Percentiles rank a stretch among this genome's conserved stretches.
These are phyloP conservation scores for Castanea sativa DNA, from an alignment of 306 rosid genomes.

Conservation along the genomic window DNA sequence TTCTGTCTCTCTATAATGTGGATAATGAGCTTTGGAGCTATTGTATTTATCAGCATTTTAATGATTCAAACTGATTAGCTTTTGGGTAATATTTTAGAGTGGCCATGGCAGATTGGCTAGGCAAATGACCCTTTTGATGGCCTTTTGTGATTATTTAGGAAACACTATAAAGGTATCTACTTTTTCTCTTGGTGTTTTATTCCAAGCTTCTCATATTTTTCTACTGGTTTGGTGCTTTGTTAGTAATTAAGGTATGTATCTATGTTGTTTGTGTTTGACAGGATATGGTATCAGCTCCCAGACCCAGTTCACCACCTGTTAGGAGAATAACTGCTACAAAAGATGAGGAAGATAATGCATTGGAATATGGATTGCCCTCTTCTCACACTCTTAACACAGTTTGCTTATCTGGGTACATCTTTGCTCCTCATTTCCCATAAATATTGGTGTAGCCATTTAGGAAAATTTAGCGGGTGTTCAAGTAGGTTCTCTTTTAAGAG, in stretches of 20 bases:
- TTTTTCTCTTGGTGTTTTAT: slow-evolving; percentile 3
- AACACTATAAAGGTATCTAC: slow-evolving; percentile 71
- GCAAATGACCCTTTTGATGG: slow-evolving; percentile 94
- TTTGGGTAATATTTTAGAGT: slow-evolving; percentile 52
- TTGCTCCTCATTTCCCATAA: slow-evolving; percentile 20
- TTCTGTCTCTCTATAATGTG: not conserved
- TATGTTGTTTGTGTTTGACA: slow-evolving; percentile 26
- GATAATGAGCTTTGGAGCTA: not conserved
- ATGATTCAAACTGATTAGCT: slow-evolving; percentile 3
- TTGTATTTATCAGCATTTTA: not conserved
- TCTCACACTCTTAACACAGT: slow-evolving; percentile 95
- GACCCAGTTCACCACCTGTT: slow-evolving; percentile 90
- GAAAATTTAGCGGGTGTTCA: slow-evolving; percentile 1
- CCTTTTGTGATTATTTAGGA: slow-evolving; percentile 85
- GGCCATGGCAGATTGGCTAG: slow-evolving; percentile 97
- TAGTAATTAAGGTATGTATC: not conserved
- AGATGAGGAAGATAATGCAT: slow-evolving; percentile 90
- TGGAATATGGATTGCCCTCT: slow-evolving; percentile 97
- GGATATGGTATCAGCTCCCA: slow-evolving; percentile 94
- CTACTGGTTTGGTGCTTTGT: not conserved
- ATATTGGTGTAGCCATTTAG: not conserved
- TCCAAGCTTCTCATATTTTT: not conserved
- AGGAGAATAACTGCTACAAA: slow-evolving; percentile 83
- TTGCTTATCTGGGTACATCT: slow-evolving; percentile 85
- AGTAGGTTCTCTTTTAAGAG: not conserved